Percentiles rank a stretch among this genome's conserved stretches.
These are phyloP conservation scores for Fusarium marasasianum DNA, from an alignment of 2,329 filamentous ascomycete species.

Conservation along the genomic window DNA sequence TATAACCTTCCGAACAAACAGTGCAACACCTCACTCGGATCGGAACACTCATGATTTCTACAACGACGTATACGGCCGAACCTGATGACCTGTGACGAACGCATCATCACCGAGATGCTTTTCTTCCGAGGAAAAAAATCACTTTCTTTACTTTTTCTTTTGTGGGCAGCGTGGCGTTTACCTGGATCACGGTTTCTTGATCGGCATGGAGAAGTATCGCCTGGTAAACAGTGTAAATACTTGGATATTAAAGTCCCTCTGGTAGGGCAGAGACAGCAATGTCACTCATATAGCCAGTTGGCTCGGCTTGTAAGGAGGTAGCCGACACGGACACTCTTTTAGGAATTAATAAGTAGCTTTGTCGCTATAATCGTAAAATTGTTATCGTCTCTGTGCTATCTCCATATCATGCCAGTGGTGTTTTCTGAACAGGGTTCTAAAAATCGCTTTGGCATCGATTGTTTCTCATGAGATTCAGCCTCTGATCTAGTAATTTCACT, in stretches of 20 bases:
- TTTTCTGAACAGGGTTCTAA: background rate
- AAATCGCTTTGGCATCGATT: background rate
- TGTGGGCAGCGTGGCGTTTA: slow-evolving; percentile 39
- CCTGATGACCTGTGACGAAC: slow-evolving; percentile 33
- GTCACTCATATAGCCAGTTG: slow-evolving; percentile 14
- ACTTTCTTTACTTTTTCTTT: slow-evolving; percentile 14
- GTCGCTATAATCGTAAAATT: slow-evolving; percentile 33
- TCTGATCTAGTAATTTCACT: background rate
- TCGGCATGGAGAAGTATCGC: background rate
- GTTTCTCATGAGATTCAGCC: background rate
- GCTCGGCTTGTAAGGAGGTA: slow-evolving; percentile 14
- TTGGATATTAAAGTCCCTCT: slow-evolving; percentile 35
- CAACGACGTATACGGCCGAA: slow-evolving; percentile 35
- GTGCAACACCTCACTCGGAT: slow-evolving; percentile 16
- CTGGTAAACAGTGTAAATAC: slow-evolving; percentile 9
- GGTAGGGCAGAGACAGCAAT: slow-evolving; percentile 34
- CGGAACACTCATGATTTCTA: slow-evolving; percentile 15
- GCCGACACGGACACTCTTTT: slow-evolving; percentile 32
- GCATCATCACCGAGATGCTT: slow-evolving; percentile 28
- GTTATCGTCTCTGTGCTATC: slow-evolving; percentile 9
- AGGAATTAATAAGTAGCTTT: slow-evolving; percentile 36
- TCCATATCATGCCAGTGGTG: background rate
- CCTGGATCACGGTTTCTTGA: background rate
- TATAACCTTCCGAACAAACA: slow-evolving; percentile 5
- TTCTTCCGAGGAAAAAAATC: background rate